Evolutionary conservation across 2,329 filamentous ascomycete species (phyloP), one percentile per base, ranked within the genome.

Genomic region (Clarireedia paspali): DNA sequence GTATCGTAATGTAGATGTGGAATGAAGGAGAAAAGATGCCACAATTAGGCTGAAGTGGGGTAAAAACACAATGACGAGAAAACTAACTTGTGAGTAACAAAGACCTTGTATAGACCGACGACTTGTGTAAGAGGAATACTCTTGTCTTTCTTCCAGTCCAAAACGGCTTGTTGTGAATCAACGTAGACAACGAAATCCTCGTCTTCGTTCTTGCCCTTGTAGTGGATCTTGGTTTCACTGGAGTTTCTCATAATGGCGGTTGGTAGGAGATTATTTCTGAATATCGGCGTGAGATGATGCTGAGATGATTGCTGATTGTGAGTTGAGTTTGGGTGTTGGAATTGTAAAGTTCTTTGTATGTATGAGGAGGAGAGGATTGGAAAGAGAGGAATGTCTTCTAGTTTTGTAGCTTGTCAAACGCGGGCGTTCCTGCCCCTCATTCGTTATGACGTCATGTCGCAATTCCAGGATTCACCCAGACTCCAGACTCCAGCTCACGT

Each of bases 91-190:
- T 95, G 88, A 38, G 91, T 95, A 45, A 87, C 77, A 68, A 96
- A 95, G 68, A 99, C 79, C 79, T 95, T 89, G 79, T 89, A 97
- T 6, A 87, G 80, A 57, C 85, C 89, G 55, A 97, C 81, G 56
- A 99, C 91, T 67, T 96, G 85, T 1, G 88, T 81, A 48, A 97
- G 75, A 39, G 94, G 88, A 30, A 94, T 76, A 30, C 81, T 85
- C 69, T 82, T 84, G 77, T 97, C 92, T 4, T 70, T 75, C 77
- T 85, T 83, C 92, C 92, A 97, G 72, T 92, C 85, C 73, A 88
- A 77, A 67, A 89, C 84, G 49, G 79, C 77, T 59, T 88, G 70
- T 15, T 73, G 68, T 59, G 76, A 78, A 52, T 87, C 83, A 57
- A 83, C 76, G 65, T 84, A 83, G 73, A 88, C 75, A 66, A 87